Conservation (phyloP, 306 rosid genomes). For the Alnus glutinosa region DNA sequence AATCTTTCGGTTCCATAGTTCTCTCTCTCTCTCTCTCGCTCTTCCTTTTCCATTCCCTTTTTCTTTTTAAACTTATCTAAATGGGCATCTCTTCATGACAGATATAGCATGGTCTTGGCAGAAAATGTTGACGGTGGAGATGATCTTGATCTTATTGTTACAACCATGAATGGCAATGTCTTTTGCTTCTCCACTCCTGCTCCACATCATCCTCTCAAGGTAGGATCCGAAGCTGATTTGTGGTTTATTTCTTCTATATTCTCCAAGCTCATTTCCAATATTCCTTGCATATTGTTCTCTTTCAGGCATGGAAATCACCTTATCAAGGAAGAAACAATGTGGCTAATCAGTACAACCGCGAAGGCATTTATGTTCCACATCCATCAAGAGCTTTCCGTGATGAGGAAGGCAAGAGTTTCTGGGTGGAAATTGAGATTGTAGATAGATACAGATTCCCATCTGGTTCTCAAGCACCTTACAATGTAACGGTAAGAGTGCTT, state of each 20-base stretch:
- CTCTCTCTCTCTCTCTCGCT: slow-evolving; percentile 20
- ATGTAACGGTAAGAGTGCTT: slow-evolving; percentile 68
- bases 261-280: neutral
- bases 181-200: slow-evolving; percentile 95
- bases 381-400: slow-evolving; percentile 95
- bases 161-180: slow-evolving; percentile 97
- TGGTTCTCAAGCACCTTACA: slow-evolving; percentile 88
- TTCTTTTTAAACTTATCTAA: neutral
- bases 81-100: slow-evolving; percentile 39
- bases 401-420: slow-evolving; percentile 94
- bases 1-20: slow-evolving; percentile 16
- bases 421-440: slow-evolving; percentile 87
- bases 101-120: slow-evolving; percentile 98
- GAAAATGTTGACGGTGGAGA: slow-evolving; percentile 99
- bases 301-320: slow-evolving; percentile 81
- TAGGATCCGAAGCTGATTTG: slow-evolving; percentile 33
- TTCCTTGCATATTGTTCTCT: slow-evolving; percentile 22
- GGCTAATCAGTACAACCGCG: slow-evolving; percentile 66
- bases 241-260: slow-evolving; percentile 20
- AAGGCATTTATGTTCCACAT: slow-evolving; percentile 78
- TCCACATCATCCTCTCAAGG: slow-evolving; percentile 95
- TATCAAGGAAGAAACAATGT: slow-evolving; percentile 85
- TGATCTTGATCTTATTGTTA: slow-evolving; percentile 90
- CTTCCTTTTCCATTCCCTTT: neutral
- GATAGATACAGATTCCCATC: slow-evolving; percentile 84